Conservation (phyloP, 2,329 filamentous ascomycete genomes). For the Chrysosporium queenslandicum region DNA sequence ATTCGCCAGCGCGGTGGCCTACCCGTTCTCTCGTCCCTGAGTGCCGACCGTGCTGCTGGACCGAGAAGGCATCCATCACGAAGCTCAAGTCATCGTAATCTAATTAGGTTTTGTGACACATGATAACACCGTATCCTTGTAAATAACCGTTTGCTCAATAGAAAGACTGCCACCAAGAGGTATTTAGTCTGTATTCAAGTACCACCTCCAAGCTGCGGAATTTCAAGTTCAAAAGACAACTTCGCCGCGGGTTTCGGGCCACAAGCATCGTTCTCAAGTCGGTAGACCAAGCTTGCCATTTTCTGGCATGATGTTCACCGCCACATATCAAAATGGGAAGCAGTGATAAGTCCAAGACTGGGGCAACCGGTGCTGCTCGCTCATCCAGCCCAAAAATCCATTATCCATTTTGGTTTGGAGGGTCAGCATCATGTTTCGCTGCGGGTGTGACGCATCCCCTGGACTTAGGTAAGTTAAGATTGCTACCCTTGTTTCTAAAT, state of each 20-base stretch:
- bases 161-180: no score
- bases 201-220: constrained; percentile 1
- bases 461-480: constrained; percentile 60
- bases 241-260: background rate
- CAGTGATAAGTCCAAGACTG: constrained; percentile 8
- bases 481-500: background rate
- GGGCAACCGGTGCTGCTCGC: constrained; percentile 6
- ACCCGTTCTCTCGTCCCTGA: background rate
- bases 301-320: constrained; percentile 12
- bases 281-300: background rate
- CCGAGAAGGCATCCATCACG: background rate
- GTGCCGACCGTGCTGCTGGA: background rate
- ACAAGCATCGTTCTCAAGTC: background rate
- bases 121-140: background rate
- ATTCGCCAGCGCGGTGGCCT: background rate
- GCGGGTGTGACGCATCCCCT: constrained; percentile 87
- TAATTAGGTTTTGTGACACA: background rate
- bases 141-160: background rate
- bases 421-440: constrained; percentile 84
- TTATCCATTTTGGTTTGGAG: constrained; percentile 94
- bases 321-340: constrained; percentile 12
- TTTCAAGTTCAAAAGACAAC: background rate
- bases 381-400: constrained; percentile 28
- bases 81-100: background rate
- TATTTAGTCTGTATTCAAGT: background rate